A percentile compares a stretch with the other conserved stretches of the same genome.
Evolutionary conservation across 116 monocot genomes (phyloP).

Genomic region (Thalassia testudinum): DNA sequence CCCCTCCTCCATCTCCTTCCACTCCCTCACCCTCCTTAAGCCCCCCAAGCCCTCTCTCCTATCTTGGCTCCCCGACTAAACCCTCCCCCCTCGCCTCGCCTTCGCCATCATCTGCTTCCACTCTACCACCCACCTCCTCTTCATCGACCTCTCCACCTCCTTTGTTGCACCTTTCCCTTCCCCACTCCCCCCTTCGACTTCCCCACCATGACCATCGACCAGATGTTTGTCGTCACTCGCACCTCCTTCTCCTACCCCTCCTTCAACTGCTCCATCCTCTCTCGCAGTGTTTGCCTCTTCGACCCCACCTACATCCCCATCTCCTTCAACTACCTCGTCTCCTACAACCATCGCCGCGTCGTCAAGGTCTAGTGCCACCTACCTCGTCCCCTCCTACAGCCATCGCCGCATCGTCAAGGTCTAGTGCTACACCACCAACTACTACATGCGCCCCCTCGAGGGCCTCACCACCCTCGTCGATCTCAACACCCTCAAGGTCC

Average conservation of each 20-base stretch:
- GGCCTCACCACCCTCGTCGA: constrained; percentile 71
- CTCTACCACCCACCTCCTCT: constrained; percentile 12
- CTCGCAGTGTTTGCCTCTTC: constrained; percentile 41
- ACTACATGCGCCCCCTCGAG: constrained; percentile 91
- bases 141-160: constrained; percentile 26
- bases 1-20: constrained; percentile 18
- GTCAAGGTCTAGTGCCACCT: no score
- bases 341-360: constrained; percentile 23
- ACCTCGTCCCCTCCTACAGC: no score
- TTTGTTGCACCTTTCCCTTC: constrained; percentile 4
- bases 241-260: constrained; percentile 31
- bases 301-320: constrained; percentile 65
- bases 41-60: constrained; percentile 29
- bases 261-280: constrained; percentile 36
- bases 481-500: constrained; percentile 48
- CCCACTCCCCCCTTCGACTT: constrained; percentile 24
- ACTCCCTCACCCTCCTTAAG: constrained; percentile 46
- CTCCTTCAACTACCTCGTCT: constrained; percentile 53
- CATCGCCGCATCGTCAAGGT: constrained; percentile 55
- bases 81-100: constrained; percentile 31
- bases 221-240: constrained; percentile 22
- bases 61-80: constrained; percentile 7
- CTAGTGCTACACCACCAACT: constrained; percentile 86
- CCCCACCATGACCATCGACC: constrained; percentile 60
- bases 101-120: constrained; percentile 18